Conservation (phyloP, 495 filamentous ascomycete genomes). For the Penicillium taxi region DNA sequence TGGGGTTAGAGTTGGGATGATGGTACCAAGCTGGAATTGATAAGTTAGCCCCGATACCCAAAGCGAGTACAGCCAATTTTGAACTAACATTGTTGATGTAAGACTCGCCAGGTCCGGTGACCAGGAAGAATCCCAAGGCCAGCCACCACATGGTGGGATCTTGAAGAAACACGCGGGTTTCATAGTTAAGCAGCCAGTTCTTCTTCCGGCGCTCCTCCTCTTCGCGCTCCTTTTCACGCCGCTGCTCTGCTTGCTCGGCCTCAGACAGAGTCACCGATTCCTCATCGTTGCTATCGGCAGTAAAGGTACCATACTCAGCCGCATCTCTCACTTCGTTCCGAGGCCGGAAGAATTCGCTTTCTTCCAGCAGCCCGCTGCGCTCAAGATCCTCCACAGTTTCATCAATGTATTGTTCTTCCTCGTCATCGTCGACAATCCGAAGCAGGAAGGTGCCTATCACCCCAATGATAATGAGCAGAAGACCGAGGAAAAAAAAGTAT, state of each 20-base stretch:
- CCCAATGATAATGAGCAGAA: constrained; percentile 59
- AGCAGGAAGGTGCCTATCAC: constrained; percentile 66
- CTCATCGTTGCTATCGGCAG: constrained; percentile 16
- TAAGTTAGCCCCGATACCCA: background rate
- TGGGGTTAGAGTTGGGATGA: constrained; percentile 78
- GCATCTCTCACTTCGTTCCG: constrained; percentile 29
- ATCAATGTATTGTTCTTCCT: constrained; percentile 64
- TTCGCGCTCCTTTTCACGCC: constrained; percentile 43
- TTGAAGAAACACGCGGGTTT: constrained; percentile 71
- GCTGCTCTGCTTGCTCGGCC: constrained; percentile 37
- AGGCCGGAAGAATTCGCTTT: constrained; percentile 53
- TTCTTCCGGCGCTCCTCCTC: constrained; percentile 69
- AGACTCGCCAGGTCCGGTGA: constrained; percentile 87
- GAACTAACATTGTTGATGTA: constrained; percentile 80
- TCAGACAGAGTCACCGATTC: constrained; percentile 34
- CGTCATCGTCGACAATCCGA: constrained; percentile 55
- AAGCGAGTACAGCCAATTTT: background rate
- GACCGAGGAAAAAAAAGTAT: constrained; percentile 76
- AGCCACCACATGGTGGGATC: constrained; percentile 96
- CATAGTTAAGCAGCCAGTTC: constrained; percentile 76
- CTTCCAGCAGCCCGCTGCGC: constrained; percentile 72
- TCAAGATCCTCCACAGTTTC: constrained; percentile 80
- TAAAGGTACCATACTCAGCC: constrained; percentile 48
- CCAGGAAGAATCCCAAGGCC: constrained; percentile 83
- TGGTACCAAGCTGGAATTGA: constrained; percentile 63